Percentiles rank a stretch among this genome's conserved stretches.
phyloP scores from a whole-genome alignment of 305 asterid species.

The Fraxinus platypoda region DNA sequence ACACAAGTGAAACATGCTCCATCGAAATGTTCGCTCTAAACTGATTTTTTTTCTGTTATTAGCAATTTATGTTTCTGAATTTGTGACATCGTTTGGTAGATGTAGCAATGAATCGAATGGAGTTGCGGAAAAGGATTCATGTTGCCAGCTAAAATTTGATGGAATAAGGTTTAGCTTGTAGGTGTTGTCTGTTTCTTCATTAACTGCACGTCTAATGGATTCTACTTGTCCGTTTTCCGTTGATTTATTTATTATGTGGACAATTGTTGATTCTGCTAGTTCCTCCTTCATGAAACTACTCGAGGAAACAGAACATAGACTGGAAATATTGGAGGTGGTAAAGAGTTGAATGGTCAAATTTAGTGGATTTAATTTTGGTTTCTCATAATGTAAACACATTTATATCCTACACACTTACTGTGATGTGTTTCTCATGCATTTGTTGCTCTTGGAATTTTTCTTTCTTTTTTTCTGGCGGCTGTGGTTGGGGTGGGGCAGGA shows the following conservation, averaged over 20 bases:
- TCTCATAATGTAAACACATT: not conserved
- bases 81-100: not conserved
- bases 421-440: not conserved
- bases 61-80: not conserved
- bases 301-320: not conserved
- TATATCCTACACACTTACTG: not conserved
- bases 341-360: constrained; percentile 4
- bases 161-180: not conserved
- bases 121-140: not conserved
- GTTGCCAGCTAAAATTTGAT: not conserved
- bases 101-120: not conserved
- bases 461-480: not conserved
- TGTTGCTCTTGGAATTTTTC: not conserved
- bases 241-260: not conserved
- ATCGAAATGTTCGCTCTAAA: not conserved
- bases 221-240: not conserved
- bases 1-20: not conserved
- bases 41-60: not conserved
- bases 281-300: not conserved
- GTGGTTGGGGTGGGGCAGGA: not conserved
- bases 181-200: not conserved
- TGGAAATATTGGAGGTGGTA: not conserved
- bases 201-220: not conserved
- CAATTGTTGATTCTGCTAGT: not conserved
- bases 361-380: no score